phyloP scores from a whole-genome alignment of 805 yeast species.

The Pichia heedii region DNA sequence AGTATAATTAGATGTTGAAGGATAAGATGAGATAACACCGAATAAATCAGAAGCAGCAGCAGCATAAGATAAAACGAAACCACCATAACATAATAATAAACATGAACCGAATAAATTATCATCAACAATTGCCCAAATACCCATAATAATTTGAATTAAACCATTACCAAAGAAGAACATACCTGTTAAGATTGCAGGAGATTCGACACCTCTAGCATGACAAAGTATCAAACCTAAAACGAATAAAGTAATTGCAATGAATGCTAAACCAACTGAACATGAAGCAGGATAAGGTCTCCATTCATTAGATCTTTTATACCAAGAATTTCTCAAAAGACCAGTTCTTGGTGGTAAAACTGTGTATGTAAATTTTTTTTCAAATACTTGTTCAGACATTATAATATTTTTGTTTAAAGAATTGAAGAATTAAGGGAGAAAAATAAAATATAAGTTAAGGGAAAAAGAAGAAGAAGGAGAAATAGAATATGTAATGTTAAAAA shows the following conservation, averaged over 20 bases:
- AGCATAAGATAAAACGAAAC: slow-evolving; percentile 41
- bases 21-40: slow-evolving; percentile 34
- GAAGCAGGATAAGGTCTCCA: slow-evolving; percentile 36
- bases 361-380: slow-evolving; percentile 9
- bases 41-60: slow-evolving; percentile 34
- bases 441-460: neutral
- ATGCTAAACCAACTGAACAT: slow-evolving; percentile 36
- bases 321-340: slow-evolving; percentile 30
- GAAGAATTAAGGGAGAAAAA: neutral
- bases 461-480: too few relatives aligned
- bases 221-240: slow-evolving; percentile 32
- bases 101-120: slow-evolving; percentile 45
- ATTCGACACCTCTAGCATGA: slow-evolving; percentile 32
- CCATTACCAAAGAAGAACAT: slow-evolving; percentile 39
- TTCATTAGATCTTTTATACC: slow-evolving; percentile 31
- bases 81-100: slow-evolving; percentile 39
- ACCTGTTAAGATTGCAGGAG: slow-evolving; percentile 33
- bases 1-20: slow-evolving; percentile 25
- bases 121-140: slow-evolving; percentile 37
- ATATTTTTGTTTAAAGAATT: neutral
- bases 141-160: slow-evolving; percentile 33
- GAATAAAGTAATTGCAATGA: slow-evolving; percentile 34
- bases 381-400: slow-evolving; percentile 19
- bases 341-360: slow-evolving; percentile 28
- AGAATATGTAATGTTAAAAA: too few relatives aligned